These are phyloP conservation scores for Medicago ruthenica DNA, from an alignment of 306 rosid species.

Conservation along the genomic window DNA sequence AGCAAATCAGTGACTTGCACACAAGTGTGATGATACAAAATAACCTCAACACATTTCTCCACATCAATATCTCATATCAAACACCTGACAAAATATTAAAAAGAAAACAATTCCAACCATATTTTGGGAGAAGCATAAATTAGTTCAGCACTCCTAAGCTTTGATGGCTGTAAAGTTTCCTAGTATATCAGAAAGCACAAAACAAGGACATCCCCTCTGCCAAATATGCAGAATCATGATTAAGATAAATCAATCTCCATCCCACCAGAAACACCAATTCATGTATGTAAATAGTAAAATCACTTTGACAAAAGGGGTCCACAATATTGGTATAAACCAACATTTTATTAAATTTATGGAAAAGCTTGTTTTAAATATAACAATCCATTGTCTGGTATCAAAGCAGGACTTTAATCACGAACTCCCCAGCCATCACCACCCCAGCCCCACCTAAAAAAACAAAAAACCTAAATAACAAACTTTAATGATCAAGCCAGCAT, in stretches of 20 bases:
- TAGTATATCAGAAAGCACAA: background rate
- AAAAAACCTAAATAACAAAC: background rate
- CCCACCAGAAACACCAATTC: constrained; percentile 25
- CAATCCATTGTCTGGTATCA: constrained; percentile 2
- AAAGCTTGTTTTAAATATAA: constrained; percentile 12
- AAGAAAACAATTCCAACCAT: constrained; percentile 9
- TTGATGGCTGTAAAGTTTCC: constrained; percentile 6
- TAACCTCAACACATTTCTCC: background rate
- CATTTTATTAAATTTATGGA: constrained; percentile 13
- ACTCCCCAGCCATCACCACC: background rate
- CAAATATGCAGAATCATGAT: background rate
- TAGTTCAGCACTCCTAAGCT: background rate
- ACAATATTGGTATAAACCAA: constrained; percentile 5
- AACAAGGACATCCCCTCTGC: background rate
- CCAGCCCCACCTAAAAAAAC: background rate
- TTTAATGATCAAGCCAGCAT: constrained; percentile 1
- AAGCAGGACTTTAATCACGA: background rate
- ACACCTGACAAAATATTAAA: constrained; percentile 12
- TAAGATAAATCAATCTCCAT: constrained; percentile 23
- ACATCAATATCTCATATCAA: background rate
- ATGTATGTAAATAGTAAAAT: background rate
- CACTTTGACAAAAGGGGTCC: constrained; percentile 18
- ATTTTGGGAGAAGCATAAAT: constrained; percentile 5
- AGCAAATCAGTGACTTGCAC: constrained; percentile 1
- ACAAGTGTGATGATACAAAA: constrained; percentile 2